phyloP scores from a whole-genome alignment of 2,329 filamentous ascomycete species.

The Pyricularia pennisetigena region DNA sequence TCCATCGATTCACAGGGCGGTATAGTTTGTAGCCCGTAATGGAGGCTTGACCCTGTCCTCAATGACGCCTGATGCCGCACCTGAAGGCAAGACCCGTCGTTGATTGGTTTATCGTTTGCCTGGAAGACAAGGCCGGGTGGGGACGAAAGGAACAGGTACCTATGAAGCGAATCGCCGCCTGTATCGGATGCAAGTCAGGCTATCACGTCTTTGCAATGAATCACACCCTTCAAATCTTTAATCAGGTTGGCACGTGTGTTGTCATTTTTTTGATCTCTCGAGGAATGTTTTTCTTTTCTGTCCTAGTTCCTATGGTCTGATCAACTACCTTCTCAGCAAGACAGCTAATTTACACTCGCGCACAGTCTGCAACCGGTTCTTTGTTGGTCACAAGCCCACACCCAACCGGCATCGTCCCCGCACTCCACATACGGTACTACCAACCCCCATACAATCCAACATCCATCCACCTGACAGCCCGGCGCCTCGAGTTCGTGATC shows the following conservation, averaged over 20 bases:
- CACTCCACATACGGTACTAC: background rate
- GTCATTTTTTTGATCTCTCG: background rate
- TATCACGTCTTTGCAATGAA: background rate
- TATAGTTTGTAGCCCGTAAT: background rate
- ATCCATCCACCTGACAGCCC: background rate
- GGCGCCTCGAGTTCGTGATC: background rate
- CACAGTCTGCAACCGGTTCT: background rate
- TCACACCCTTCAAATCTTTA: background rate
- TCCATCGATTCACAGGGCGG: too few species aligned
- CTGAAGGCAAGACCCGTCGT: background rate
- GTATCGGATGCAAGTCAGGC: constrained; percentile 1
- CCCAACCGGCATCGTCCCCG: background rate
- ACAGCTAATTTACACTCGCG: background rate
- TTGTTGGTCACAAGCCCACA: background rate
- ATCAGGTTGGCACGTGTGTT: background rate
- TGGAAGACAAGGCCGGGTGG: background rate
- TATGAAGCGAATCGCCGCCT: background rate
- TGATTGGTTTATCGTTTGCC: background rate
- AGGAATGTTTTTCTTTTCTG: background rate
- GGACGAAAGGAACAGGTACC: background rate
- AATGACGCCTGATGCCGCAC: background rate
- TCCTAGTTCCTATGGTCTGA: background rate
- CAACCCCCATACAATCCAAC: background rate
- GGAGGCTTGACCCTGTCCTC: background rate
- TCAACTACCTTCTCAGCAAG: too few species aligned